Base-by-base conservation (phyloP, 2,329 filamentous ascomycete genomes). In the Neonectria hederae region DNA sequence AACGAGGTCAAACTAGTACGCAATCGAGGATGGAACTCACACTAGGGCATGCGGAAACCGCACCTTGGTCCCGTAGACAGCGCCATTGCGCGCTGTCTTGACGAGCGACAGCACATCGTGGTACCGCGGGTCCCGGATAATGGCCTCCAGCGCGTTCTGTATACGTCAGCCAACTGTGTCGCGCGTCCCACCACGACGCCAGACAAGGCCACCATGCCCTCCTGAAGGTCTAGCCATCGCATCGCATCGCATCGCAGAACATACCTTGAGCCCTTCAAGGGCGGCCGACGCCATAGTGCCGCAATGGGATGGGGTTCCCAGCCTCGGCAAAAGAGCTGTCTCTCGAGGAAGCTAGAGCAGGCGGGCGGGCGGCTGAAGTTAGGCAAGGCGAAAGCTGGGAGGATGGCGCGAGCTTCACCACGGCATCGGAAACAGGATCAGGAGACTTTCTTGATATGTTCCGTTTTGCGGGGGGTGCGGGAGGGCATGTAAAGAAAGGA, bases 31-130 rank as follows among this genome's bases (percentile, higher is more conserved):
- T 3, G 7, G 22, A 72, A 68, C 83, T 67, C 80, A 86, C 83
- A 99, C 96, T 72, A 99, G 87, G 65, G 96, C 96, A 83, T 99
- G 96, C 69, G 96, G 96, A 83, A 99, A 98, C 69, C 96, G 94
- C 80, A 99, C 93, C 87, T 98, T 98, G 74, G 92, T 89, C 65
- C 96, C 96, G 82, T 99, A 99, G 68, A 99, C 93, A 70, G 94
- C 90, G 79, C 96, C 96, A 89, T 98, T 99, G 81, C 96, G 93
- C 71, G 96, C 92, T 74, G 90, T 93, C 86, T 99, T 99, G 79
- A 97, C 79, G 71, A 99, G 85, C 62, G 92, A 89, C 66, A 99
- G 87, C 60, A 94, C 78, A 74, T 96, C 93, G 74, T 96, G 93
- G 81, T 97, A 92, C 70, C 89, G 86, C 6, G 94, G 94, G 77